Conservation (phyloP, 2,329 filamentous ascomycete genomes). For the Alternaria alternata region DNA sequence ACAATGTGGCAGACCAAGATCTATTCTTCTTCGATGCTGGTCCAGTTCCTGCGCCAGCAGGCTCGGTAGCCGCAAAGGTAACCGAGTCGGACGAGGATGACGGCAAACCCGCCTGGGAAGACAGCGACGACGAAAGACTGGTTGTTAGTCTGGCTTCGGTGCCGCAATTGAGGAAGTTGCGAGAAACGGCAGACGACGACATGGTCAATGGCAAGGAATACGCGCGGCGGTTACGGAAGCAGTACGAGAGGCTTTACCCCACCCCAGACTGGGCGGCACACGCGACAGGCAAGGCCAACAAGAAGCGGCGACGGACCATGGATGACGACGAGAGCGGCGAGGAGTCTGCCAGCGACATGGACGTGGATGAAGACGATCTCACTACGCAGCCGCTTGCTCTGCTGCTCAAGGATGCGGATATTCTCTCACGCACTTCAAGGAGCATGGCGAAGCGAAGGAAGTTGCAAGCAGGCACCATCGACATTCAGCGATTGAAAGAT, state of each 20-base stretch:
- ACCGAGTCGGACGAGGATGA: constrained; percentile 50
- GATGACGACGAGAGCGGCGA: constrained; percentile 53
- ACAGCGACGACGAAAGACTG: constrained; percentile 93
- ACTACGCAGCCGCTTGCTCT: constrained; percentile 79
- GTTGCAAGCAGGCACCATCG: constrained; percentile 84
- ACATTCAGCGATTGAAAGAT: constrained; percentile 89
- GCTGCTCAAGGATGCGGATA: constrained; percentile 77
- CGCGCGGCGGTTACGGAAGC: constrained; percentile 76
- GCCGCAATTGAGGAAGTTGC: constrained; percentile 80
- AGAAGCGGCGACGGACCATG: constrained; percentile 58
- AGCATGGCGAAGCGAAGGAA: constrained; percentile 68
- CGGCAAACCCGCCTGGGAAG: constrained; percentile 77
- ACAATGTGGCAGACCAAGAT: constrained; percentile 77
- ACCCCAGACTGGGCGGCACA: constrained; percentile 68
- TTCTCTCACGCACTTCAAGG: constrained; percentile 64
- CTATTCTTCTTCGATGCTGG: constrained; percentile 85
- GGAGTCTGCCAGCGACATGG: constrained; percentile 65
- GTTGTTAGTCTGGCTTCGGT: constrained; percentile 81
- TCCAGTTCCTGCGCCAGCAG: constrained; percentile 53
- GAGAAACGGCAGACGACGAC: constrained; percentile 83
- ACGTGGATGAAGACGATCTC: constrained; percentile 57
- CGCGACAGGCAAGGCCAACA: constrained; percentile 52
- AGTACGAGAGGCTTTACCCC: constrained; percentile 72
- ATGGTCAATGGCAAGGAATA: constrained; percentile 88
- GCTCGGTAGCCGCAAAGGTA: constrained; percentile 51